Conservation (phyloP, 768 basidiomycete species). For the Boletus pseudopeckii region DNA sequence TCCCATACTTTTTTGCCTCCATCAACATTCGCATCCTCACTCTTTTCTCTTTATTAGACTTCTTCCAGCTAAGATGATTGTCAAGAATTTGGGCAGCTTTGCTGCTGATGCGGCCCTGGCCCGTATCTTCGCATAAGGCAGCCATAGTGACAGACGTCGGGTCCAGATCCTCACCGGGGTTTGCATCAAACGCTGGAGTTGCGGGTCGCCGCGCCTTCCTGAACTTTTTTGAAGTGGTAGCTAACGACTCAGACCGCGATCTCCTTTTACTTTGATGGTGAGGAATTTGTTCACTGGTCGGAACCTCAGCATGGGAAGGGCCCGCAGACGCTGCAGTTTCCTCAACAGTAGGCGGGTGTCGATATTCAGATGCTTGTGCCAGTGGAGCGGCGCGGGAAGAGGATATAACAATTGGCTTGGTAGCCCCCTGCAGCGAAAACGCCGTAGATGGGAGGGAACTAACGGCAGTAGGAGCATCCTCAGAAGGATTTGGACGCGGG, state of each 20-base stretch:
- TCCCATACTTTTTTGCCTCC: conserved; percentile 77
- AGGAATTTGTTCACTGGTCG: conserved; percentile 6
- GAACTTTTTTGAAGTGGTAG: conserved; percentile 32
- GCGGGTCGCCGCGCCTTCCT: conserved; percentile 42
- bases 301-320: conserved; percentile 19
- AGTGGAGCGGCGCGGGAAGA: conserved; percentile 14
- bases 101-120: conserved; percentile 74
- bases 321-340: background rate
- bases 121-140: conserved; percentile 69
- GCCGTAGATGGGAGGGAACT: conserved; percentile 2
- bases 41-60: conserved; percentile 62
- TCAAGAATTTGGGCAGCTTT: conserved; percentile 69
- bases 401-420: conserved; percentile 15
- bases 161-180: conserved; percentile 74
- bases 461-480: background rate
- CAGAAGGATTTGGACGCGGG: background rate
- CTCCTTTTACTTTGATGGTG: conserved; percentile 19
- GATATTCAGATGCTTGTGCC: conserved; percentile 1
- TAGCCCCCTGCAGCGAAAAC: conserved; percentile 5
- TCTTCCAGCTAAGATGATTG: conserved; percentile 73
- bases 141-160: conserved; percentile 87
- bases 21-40: conserved; percentile 57
- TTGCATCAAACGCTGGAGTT: conserved; percentile 54
- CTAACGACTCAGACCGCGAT: conserved; percentile 13
- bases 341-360: background rate